Base-by-base conservation (phyloP, 345 rosid species). In the Rhodamnia argentea region DNA sequence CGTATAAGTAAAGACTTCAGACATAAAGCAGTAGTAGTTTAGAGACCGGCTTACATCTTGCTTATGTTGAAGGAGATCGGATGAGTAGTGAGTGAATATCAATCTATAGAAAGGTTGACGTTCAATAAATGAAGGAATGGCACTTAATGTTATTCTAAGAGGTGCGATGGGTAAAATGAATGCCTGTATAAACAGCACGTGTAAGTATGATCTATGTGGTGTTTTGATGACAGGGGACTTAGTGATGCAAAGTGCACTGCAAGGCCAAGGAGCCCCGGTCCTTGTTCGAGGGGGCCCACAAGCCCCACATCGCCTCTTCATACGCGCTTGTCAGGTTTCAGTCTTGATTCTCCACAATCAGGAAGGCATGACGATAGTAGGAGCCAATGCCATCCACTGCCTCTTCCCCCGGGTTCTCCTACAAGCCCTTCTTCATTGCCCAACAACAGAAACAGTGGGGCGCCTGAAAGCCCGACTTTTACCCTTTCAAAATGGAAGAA, bases 341-440 rank as follows among this genome's bases (percentile, higher is more conserved):
- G 89, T 86, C 62, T 94, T 16, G 98, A 97, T 26, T 96, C 96
- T 86, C 92, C 95, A 18, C 81, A 70, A 3, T 88, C 92, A 3
- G 95, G 94, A 87, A 91, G 91, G 88, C 85, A 87, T 59, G 97
- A 93, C 52, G 96, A 93, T 70, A 93, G 93, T 53, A 94, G 91
- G 86, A 91, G 92, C 85, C 94, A 95, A 90, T 88, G 91, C 82
- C 98, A 97, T 83, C 96, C 92, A 32, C 88, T 97, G 90, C 99
- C 99, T 90, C 93, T 95, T 53, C 99, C 99, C 9, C 99, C 99
- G 2, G 92, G 93, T 86, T 96, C 99, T 85, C 99, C 99, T 32
- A 92, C 92, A 27, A 96, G 97, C 88, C 95, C 96, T 52, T 87
- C 98, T 83, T 90, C 97, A 83, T 86, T 92, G 84, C 85, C 92